Base-by-base conservation (phyloP, 169 alveolate genomes). In the Theileria sp. region DNA sequence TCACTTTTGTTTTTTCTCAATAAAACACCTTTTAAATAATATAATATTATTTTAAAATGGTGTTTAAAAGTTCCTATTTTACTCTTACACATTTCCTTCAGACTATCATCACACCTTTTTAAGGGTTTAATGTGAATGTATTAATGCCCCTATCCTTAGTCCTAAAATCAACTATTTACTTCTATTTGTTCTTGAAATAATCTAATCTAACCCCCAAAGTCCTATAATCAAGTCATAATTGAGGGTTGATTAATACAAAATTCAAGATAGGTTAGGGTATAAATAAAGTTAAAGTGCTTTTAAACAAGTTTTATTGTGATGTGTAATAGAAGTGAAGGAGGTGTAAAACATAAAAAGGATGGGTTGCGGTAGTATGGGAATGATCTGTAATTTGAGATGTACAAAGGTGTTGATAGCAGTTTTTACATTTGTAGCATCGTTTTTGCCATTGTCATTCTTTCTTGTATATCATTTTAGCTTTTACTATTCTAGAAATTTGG, bases 381-480 rank as follows among this genome's bases (percentile, higher is more conserved):
- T 3, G 58, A 9, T 51, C 6, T 51, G 77, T n/a, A 69, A 4
- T 17, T 44, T 74, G 26, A 70, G 62, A 60, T 54, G 28, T 60
- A 74, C 21, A 3, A 83, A 71, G 78, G 28, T 67, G 12, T 17
- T 77, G 23, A 75, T 73, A 23, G 60, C 79, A 13, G 19, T 44
- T 8, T 70, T 66, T 21, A 78, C 86, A 26, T 32, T 83, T 17
- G 3, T 56, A 15, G 81, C 60, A 50, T 15, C 71, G 61, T 74
- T 78, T 50, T 3, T 69, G 30, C 89, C 89, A 32, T 65, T 61
- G 38, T 60, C 71, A 17, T 56, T 76, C 12, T 83, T 77, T 66
- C 49, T 49, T 13, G 25, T 17, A 36, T 75, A 17, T 65, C 89
- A 83, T 76, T 23, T 77, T 71, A 23, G 25, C 64, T 77, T 74